These are phyloP conservation scores for Suillus alpinus DNA, from an alignment of 768 basidiomycete species.

Conservation along the genomic window DNA sequence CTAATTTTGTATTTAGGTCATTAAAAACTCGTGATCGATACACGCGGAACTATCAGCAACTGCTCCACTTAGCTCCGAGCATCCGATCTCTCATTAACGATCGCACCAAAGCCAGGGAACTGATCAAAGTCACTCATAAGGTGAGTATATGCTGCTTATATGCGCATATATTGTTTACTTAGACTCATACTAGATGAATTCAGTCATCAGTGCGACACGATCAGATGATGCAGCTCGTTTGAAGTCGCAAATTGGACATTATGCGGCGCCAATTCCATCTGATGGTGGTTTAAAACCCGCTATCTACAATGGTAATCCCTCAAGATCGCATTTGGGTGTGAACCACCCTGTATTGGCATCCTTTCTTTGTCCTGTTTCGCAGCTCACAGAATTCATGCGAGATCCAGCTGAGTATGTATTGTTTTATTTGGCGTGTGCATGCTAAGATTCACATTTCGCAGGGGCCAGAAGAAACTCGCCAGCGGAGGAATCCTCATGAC, in stretches of 20 bases:
- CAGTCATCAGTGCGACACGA: background rate
- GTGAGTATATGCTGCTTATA: constrained; percentile 3
- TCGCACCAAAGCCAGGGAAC: too few relatives aligned
- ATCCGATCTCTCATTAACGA: too few relatives aligned
- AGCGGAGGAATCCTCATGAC: background rate
- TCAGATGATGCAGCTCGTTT: background rate
- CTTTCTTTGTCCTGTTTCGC: background rate
- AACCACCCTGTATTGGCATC: constrained; percentile 3
- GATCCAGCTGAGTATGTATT: constrained; percentile 4
- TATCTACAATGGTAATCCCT: background rate
- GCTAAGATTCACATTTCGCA: background rate
- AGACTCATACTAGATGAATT: background rate
- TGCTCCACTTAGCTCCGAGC: too few relatives aligned
- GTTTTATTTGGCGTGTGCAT: background rate
- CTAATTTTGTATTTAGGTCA: too few relatives aligned
- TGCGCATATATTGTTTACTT: background rate
- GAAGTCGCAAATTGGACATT: background rate
- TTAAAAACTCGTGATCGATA: too few relatives aligned
- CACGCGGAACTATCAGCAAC: too few relatives aligned
- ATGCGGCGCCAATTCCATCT: background rate
- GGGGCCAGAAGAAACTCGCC: background rate
- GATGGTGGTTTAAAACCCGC: background rate
- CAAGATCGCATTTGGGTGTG: background rate
- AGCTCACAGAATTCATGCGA: background rate
- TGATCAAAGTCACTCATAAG: background rate